Evolutionary conservation across 768 basidiomycete species (phyloP).

Genomic region (Scleroderma bovista): DNA sequence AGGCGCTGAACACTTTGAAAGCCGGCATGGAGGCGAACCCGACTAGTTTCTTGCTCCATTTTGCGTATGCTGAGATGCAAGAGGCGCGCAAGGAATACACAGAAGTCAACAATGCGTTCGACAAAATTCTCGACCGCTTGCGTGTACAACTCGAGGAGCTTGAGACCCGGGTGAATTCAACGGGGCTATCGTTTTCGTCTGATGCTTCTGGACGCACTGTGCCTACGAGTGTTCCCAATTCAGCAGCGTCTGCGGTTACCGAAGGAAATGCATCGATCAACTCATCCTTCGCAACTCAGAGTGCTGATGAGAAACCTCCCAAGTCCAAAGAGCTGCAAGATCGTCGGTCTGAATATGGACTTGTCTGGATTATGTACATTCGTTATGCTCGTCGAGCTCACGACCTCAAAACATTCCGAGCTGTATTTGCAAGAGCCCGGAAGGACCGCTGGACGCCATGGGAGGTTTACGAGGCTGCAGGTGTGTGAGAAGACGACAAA

Average conservation of each 20-base stretch:
- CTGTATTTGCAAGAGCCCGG: slow-evolving; percentile 76
- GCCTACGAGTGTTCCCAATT: slow-evolving; percentile 19
- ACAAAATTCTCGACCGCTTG: slow-evolving; percentile 64
- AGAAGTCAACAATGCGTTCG: slow-evolving; percentile 68
- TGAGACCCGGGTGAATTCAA: slow-evolving; percentile 40
- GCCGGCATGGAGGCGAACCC: slow-evolving; percentile 87
- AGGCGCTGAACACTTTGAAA: slow-evolving; percentile 75
- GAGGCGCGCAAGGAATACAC: slow-evolving; percentile 59
- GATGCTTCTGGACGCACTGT: slow-evolving; percentile 26
- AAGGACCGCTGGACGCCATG: slow-evolving; percentile 74
- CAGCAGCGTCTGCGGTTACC: slow-evolving; percentile 10
- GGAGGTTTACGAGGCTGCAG: slow-evolving; percentile 92
- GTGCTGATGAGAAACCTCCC: slow-evolving; percentile 46
- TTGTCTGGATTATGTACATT: slow-evolving; percentile 90
- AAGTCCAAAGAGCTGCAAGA: slow-evolving; percentile 50
- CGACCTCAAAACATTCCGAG: slow-evolving; percentile 73
- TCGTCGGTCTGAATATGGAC: slow-evolving; percentile 63
- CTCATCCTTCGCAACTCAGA: slow-evolving; percentile 46
- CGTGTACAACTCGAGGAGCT: slow-evolving; percentile 56
- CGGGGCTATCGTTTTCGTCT: slow-evolving; percentile 35
- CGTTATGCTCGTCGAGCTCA: slow-evolving; percentile 85
- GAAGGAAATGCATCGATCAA: slow-evolving; percentile 35
- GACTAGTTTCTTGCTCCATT: slow-evolving; percentile 83
- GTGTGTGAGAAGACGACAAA: slow-evolving; percentile 33
- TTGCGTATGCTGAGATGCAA: slow-evolving; percentile 74